Evolutionary conservation across 2,329 filamentous ascomycete species (phyloP).

Genomic region (Pseudocercospora pini-densiflorae): DNA sequence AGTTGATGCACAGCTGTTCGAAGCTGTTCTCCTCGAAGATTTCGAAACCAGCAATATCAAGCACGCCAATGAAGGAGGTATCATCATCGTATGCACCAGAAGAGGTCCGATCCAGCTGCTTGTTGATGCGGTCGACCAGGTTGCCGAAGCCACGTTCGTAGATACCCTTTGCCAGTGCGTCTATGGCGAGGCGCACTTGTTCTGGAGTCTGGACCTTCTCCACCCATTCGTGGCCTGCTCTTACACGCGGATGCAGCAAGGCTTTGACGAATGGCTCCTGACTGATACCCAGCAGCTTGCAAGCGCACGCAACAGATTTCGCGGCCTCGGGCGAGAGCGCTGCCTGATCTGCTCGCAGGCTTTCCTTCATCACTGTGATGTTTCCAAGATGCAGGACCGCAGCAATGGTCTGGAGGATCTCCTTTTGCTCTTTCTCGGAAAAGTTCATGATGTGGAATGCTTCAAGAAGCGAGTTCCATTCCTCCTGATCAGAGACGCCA

Average conservation of each 20-base stretch:
- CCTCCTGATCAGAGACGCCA: conserved; percentile 86
- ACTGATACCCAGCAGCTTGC: conserved; percentile 81
- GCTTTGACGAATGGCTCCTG: conserved; percentile 85
- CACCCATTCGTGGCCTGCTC: conserved; percentile 96
- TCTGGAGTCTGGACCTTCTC: conserved; percentile 98
- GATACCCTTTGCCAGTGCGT: conserved; percentile 94
- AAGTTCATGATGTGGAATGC: conserved; percentile 96
- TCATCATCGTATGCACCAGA: conserved; percentile 82
- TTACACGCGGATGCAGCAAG: conserved; percentile 88
- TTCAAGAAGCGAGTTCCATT: conserved; percentile 89
- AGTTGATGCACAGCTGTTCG: conserved; percentile 99
- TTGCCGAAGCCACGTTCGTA: conserved; percentile 97
- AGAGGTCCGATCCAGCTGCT: conserved; percentile 75
- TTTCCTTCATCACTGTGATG: conserved; percentile 86
- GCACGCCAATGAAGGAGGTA: conserved; percentile 93
- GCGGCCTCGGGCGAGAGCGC: conserved; percentile 76
- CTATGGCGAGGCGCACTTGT: conserved; percentile 86
- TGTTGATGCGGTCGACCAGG: conserved; percentile 88
- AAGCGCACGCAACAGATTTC: conserved; percentile 76
- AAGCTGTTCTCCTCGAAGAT: conserved; percentile 99
- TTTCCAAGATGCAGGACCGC: conserved; percentile 94
- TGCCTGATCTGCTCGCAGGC: conserved; percentile 87
- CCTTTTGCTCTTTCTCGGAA: conserved; percentile 77
- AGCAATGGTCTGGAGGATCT: conserved; percentile 85
- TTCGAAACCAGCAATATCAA: conserved; percentile 99